Evolutionary conservation across 2,329 filamentous ascomycete genomes (phyloP), one percentile per base, ranked within the genome.

Genomic region (Tricladium varicosporioides): DNA sequence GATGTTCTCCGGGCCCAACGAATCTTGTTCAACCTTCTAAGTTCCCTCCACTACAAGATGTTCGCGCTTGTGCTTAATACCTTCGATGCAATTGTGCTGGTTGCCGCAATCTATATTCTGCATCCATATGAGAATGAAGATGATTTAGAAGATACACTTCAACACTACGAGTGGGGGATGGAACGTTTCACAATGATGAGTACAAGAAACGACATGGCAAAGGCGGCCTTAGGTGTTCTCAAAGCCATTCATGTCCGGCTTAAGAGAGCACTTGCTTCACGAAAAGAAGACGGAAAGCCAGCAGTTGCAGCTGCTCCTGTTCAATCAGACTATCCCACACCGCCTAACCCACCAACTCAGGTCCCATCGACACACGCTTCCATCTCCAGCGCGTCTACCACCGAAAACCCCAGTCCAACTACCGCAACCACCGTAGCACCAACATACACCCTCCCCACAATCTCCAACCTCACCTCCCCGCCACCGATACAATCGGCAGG

Each of bases 71-170:
- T 86, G 66, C 85, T 84, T 52, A 82, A 81, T 52, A 85, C 81
- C 5, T 86, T 87, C 57, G 84, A 87, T 63, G 83, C 84, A 13
- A 79, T 85, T 16, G 81, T 86, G 13, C 74, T 86, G 54, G 75
- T 85, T 53, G 80, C 83, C 0, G 79, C 81, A 15, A 80, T 86
- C 33, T 85, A 81, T 65, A 85, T 86, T 33, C 67, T 86, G 8
- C 84, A 84, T 59, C 83, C 83, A 1, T 74, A 73, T 18, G 82
- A 85, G 63, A 78, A 84, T 54, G 66, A 71, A 1, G 78, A 80
- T 27, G 69, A 80, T 31, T 69, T 80, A 0, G 71, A 75, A 3
- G 72, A 72, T 19, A 77, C 79, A 0, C 68, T 80, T 8, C 80
- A 82, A 63, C 81, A 85, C 62, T 84, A 84, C 61, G 76, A 79